Base-by-base conservation (phyloP, 2,329 filamentous ascomycete species). In the Botrytis galanthina region DNA sequence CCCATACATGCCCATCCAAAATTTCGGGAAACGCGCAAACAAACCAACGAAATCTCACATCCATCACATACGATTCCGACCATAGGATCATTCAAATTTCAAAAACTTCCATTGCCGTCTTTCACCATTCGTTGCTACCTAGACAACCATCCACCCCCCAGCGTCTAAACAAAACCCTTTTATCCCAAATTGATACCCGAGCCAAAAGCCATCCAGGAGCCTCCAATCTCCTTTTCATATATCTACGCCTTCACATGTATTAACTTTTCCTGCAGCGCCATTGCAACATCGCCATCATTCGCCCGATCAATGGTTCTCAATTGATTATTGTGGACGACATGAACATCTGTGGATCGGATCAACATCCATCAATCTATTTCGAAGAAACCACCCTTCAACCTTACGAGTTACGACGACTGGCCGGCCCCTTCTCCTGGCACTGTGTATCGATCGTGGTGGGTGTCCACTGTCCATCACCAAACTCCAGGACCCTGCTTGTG, bases 211-310 rank as follows among this genome's bases (percentile, higher is more conserved):
- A 62, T 18, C 37, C 42, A 42, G 37, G 37, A 63, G 61, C 61
- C 61, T 63, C 37, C 39, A 62, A 62, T 39, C 60, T 62, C 60
- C 37, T 62, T 62, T 62, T 62, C 60, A 42, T 62, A 62, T 62
- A 62, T 18, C 22, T 18, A 39, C 22, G 37, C 59, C 57, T 60
- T 60, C 57, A 60, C 20, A 60, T 60, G 20, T 60, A 60, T 60
- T 22, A 60, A 37, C 29, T 35, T 35, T 35, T 37, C 57, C 57
- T 22, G 29, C 57, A 26, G 51, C 51, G 18, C n/a, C 14, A 54
- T 54, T 29, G n/a, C 51, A 54, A 29, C 57, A 26, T 35, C 57
- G 20, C 32, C n/a, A 35, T 60, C 32, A 60, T 60, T 35, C 20
- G n/a, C 57, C 18, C 29, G 57, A 37, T 35, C 22, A 22, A 37